A percentile compares a stretch with the other conserved stretches of the same genome.
Conservation (phyloP, 306 rosid genomes). For the Ammopiptanthus mongolicus region DNA sequence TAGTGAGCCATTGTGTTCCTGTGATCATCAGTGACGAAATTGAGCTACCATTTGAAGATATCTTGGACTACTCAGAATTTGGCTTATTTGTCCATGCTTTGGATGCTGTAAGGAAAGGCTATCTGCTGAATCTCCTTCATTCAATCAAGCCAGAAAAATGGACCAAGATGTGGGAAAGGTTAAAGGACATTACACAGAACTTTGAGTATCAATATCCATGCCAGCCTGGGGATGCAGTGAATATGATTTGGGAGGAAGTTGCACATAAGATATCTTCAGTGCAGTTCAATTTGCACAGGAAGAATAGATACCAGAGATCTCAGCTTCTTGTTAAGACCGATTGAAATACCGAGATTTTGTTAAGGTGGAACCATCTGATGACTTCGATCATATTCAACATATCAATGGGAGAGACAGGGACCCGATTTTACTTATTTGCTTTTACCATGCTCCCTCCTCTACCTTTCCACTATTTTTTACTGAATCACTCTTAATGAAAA, state of each 20-base stretch:
- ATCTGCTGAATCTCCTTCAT: constrained; percentile 59
- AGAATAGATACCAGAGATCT: constrained; percentile 56
- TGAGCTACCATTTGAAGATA: constrained; percentile 86
- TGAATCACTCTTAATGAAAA: not conserved
- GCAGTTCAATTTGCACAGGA: constrained; percentile 32
- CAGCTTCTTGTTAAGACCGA: constrained; percentile 27
- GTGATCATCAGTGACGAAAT: constrained; percentile 82
- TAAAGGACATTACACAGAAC: constrained; percentile 54
- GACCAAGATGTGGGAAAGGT: constrained; percentile 79
- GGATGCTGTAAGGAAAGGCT: constrained; percentile 61
- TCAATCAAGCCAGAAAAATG: constrained; percentile 56
- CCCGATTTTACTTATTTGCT: constrained; percentile 4
- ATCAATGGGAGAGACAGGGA: not conserved
- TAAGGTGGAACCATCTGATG: constrained; percentile 9
- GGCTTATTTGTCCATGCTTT: constrained; percentile 53
- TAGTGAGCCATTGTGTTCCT: constrained; percentile 85
- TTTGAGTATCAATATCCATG: constrained; percentile 83
- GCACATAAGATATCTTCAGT: constrained; percentile 45
- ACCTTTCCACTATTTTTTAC: not conserved
- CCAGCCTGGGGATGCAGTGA: constrained; percentile 64
- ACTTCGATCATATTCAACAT: constrained; percentile 13
- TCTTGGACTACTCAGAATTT: constrained; percentile 77
- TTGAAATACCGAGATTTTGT: constrained; percentile 18
- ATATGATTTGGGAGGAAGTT: constrained; percentile 83
- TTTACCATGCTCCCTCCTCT: not conserved